These are phyloP conservation scores for Furculomyces boomerangus DNA, from an alignment of 371 early-diverging fungal genomes.

Conservation along the genomic window DNA sequence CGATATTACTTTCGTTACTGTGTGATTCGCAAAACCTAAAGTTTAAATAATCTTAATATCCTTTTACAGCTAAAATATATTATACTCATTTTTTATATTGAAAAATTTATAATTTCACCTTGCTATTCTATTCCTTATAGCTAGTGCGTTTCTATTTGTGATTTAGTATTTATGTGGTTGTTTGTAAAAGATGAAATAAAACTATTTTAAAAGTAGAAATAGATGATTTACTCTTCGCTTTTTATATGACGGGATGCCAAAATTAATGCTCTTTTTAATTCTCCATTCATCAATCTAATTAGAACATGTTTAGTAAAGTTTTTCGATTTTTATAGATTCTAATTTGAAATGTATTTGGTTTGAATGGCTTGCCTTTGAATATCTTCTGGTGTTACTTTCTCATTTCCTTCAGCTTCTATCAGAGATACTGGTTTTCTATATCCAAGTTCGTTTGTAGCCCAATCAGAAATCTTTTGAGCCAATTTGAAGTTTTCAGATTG, in stretches of 20 bases:
- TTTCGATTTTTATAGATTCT: background rate
- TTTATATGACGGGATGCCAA: background rate
- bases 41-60: background rate
- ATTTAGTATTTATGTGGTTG: background rate
- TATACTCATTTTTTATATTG: background rate
- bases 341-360: background rate
- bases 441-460: constrained; percentile 23
- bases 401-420: constrained; percentile 17
- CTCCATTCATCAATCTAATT: constrained; percentile 1
- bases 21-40: background rate
- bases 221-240: background rate
- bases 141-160: background rate
- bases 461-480: constrained; percentile 11
- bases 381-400: constrained; percentile 9
- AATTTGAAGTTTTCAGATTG: constrained; percentile 6
- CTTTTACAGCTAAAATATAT: background rate
- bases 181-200: background rate
- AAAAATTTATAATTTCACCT: background rate
- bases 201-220: background rate
- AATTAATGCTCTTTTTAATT: background rate
- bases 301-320: background rate
- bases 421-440: constrained; percentile 14
- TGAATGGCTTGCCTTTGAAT: constrained; percentile 6
- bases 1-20: background rate
- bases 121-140: background rate